phyloP scores from a whole-genome alignment of 257 asterid genomes.

The Plantago elongata region DNA sequence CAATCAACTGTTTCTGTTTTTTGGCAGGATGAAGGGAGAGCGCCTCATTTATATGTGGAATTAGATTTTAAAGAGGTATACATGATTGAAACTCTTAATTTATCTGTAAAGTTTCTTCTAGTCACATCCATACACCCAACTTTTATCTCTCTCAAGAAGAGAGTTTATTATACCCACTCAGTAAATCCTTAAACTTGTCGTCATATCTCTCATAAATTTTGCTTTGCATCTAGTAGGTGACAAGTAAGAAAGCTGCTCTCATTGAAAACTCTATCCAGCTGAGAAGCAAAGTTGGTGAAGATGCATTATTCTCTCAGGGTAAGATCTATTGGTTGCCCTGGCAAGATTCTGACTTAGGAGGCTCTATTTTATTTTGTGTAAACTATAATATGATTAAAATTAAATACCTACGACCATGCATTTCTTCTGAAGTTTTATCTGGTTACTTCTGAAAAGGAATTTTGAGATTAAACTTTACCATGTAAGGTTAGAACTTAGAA shows the following conservation, averaged over 20 bases:
- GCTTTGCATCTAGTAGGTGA: constrained; percentile 48
- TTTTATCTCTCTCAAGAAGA: constrained; percentile 5
- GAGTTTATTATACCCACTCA: constrained; percentile 6
- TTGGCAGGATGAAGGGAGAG: constrained; percentile 91
- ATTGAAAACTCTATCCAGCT: constrained; percentile 60
- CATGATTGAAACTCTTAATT: no score
- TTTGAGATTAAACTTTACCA: not conserved
- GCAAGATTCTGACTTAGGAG: constrained; percentile 7
- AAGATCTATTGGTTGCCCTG: constrained; percentile 21
- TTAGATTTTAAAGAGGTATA: constrained; percentile 90
- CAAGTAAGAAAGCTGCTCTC: constrained; percentile 83
- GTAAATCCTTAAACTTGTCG: not conserved
- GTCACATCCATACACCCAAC: not conserved
- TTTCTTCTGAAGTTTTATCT: not conserved
- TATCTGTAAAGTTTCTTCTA: not conserved
- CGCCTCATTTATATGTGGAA: constrained; percentile 78
- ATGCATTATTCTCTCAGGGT: constrained; percentile 75
- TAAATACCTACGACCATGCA: no score
- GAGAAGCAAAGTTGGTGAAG: constrained; percentile 75
- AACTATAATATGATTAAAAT: not conserved
- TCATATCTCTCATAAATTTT: constrained; percentile 17
- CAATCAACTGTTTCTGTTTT: constrained; percentile 21
- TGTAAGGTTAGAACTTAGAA: not conserved
- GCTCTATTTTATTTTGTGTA: not conserved
- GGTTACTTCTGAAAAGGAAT: not conserved